phyloP scores from a whole-genome alignment of 2,329 filamentous ascomycete species.

The Alternaria triticina region DNA sequence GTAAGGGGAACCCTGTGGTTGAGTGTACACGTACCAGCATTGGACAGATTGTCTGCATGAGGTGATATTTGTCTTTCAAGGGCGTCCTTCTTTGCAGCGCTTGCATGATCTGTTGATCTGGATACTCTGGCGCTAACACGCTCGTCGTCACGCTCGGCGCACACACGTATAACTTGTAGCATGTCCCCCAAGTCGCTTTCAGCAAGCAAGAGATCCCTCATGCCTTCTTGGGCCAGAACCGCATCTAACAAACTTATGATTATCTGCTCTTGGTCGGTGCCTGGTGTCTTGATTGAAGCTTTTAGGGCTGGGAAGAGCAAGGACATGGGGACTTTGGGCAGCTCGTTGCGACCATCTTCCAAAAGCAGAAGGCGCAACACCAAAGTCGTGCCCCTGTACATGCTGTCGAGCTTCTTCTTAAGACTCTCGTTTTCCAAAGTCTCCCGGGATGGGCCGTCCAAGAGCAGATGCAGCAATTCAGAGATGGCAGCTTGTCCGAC shows the following conservation, averaged over 20 bases:
- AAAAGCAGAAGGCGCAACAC: slow-evolving; percentile 41
- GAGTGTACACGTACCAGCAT: slow-evolving; percentile 7
- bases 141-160: slow-evolving; percentile 49
- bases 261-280: slow-evolving; percentile 50
- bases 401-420: slow-evolving; percentile 28
- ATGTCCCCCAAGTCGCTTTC: slow-evolving; percentile 72
- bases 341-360: slow-evolving; percentile 39
- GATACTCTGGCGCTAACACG: slow-evolving; percentile 21
- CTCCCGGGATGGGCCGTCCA: slow-evolving; percentile 31
- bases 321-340: slow-evolving; percentile 44
- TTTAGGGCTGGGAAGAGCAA: slow-evolving; percentile 44
- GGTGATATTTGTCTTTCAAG: slow-evolving; percentile 8
- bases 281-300: slow-evolving; percentile 36
- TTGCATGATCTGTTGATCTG: slow-evolving; percentile 41
- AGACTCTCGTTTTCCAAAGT: slow-evolving; percentile 29
- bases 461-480: slow-evolving; percentile 65
- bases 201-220: slow-evolving; percentile 65
- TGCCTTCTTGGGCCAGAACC: slow-evolving; percentile 53
- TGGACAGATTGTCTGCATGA: slow-evolving; percentile 15
- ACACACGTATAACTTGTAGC: slow-evolving; percentile 65
- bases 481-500: slow-evolving; percentile 73
- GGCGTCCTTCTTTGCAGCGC: slow-evolving; percentile 51
- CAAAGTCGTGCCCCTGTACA: slow-evolving; percentile 40
- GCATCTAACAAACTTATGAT: slow-evolving; percentile 58
- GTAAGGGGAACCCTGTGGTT: neutral